phyloP scores from a whole-genome alignment of 805 yeast species.

The Candida suzukii region DNA sequence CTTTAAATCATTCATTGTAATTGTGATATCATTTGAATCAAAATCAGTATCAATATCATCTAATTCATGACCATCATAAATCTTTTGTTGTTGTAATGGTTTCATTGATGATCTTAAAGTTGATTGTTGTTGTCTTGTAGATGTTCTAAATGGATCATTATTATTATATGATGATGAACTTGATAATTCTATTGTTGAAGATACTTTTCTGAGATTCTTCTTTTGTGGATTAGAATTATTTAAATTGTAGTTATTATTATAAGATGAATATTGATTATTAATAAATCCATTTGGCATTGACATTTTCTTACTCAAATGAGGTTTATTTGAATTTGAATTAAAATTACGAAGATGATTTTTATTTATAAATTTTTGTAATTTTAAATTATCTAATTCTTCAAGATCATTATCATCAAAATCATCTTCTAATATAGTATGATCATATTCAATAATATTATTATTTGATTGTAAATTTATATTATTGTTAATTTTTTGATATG shows the following conservation, averaged over 20 bases:
- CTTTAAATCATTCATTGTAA: conserved; percentile 20
- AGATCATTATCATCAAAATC: conserved; percentile 22
- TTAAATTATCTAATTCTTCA: conserved; percentile 15
- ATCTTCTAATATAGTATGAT: conserved; percentile 14
- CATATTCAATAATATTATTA: conserved; percentile 10
- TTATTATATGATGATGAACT: conserved; percentile 9
- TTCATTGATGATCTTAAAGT: background rate
- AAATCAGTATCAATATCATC: conserved; percentile 14
- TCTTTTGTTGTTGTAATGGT: background rate
- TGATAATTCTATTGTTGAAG: conserved; percentile 23
- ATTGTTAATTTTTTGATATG: background rate
- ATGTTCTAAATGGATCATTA: background rate
- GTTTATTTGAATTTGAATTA: background rate
- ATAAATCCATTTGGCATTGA: background rate
- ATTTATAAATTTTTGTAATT: conserved; percentile 13
- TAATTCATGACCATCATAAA: conserved; percentile 11
- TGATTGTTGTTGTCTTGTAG: background rate
- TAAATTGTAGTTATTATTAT: background rate
- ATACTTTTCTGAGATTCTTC: conserved; percentile 17
- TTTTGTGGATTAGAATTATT: conserved; percentile 9
- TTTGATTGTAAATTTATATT: background rate
- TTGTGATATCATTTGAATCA: conserved; percentile 17
- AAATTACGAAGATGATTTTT: background rate
- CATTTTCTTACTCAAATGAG: background rate
- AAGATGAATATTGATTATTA: background rate